Evolutionary conservation across 2,329 filamentous ascomycete genomes (phyloP).

Genomic region (Knufia fluminis): DNA sequence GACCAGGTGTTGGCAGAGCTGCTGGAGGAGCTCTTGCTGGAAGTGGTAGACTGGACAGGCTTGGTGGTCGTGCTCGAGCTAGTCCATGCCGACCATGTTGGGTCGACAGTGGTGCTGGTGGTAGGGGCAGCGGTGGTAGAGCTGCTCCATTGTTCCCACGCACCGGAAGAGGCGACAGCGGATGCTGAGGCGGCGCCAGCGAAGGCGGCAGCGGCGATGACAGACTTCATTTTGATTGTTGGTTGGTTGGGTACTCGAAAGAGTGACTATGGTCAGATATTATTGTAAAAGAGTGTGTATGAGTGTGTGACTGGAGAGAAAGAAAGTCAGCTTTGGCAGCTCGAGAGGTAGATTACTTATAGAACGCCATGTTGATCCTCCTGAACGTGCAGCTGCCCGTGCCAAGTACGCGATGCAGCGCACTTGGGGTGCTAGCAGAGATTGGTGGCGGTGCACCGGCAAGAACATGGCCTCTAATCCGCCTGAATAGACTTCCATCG

Average conservation of each 20-base stretch:
- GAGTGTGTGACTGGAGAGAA: slow-evolving; percentile 3
- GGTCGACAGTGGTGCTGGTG: slow-evolving; percentile 5
- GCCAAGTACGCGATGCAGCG: not conserved
- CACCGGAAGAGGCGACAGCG: not conserved
- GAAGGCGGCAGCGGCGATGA: slow-evolving; percentile 7
- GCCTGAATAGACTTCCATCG: not conserved
- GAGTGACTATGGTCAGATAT: slow-evolving; percentile 9
- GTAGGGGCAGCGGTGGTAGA: not conserved
- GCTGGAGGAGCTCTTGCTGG: not conserved
- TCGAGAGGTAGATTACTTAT: slow-evolving; percentile 5
- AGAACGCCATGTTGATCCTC: not conserved
- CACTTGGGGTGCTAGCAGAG: not conserved
- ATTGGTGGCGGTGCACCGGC: slow-evolving; percentile 3
- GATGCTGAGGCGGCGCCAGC: slow-evolving; percentile 5
- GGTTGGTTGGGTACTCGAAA: slow-evolving; percentile 1
- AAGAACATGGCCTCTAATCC: not conserved
- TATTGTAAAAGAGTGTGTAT: slow-evolving; percentile 6
- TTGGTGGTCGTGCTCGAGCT: slow-evolving; percentile 1
- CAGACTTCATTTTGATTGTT: slow-evolving; percentile 10
- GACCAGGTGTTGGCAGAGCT: too few relatives aligned
- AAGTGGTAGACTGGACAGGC: not conserved
- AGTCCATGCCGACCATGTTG: not conserved
- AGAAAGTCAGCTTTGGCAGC: not conserved
- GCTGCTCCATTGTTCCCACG: slow-evolving; percentile 1
- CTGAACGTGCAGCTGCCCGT: not conserved